Percentiles rank a stretch among this genome's conserved stretches.
Conservation (phyloP, 805 yeast genomes). For the Tetrapisispora fleetii region DNA sequence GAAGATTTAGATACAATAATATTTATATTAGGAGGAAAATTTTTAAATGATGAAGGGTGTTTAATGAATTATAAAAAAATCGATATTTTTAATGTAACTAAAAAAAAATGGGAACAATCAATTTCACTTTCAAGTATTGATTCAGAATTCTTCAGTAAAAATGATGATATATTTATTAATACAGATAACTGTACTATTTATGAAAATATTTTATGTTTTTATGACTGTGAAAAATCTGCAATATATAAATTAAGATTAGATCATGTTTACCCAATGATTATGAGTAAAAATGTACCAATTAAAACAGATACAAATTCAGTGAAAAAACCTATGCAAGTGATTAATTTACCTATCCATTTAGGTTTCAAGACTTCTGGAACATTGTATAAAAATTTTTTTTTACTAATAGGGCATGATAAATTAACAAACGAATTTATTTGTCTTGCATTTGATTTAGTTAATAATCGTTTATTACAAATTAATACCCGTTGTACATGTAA, state of each 20-base stretch:
- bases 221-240: neutral
- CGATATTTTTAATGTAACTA: constrained; percentile 24
- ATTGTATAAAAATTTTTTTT: constrained; percentile 54
- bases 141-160: constrained; percentile 14
- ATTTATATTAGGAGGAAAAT: constrained; percentile 27
- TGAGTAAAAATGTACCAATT: too few species aligned
- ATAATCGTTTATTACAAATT: constrained; percentile 51
- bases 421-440: constrained; percentile 19
- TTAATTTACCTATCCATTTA: neutral
- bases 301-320: constrained; percentile 19
- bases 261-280: constrained; percentile 17
- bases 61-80: constrained; percentile 14
- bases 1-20: constrained; percentile 24
- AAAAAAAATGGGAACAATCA: constrained; percentile 27
- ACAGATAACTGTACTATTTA: constrained; percentile 23
- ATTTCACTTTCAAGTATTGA: constrained; percentile 19
- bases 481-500: constrained; percentile 44
- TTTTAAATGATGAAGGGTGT: constrained; percentile 18
- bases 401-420: constrained; percentile 49
- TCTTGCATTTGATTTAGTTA: constrained; percentile 24
- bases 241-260: constrained; percentile 8
- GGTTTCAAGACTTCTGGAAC: constrained; percentile 46
- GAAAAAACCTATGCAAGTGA: constrained; percentile 4
- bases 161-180: constrained; percentile 24
- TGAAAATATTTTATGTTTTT: constrained; percentile 8